Evolutionary conservation across 2,329 filamentous ascomycete genomes (phyloP).

Genomic region (Alternaria infectoria): DNA sequence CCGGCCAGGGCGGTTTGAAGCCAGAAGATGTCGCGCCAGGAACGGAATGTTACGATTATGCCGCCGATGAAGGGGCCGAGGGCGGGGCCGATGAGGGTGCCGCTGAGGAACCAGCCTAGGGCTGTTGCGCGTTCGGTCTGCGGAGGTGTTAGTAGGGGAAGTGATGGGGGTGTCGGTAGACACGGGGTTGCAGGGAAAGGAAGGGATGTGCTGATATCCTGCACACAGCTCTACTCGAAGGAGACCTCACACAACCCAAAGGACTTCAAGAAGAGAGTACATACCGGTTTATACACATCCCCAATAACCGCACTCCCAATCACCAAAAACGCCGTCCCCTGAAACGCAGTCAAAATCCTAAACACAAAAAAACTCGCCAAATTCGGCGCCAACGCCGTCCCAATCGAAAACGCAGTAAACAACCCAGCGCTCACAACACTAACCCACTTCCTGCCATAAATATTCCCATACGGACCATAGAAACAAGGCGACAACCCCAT

Average conservation of each 20-base stretch:
- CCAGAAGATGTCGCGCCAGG: constrained; percentile 80
- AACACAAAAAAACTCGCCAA: constrained; percentile 76
- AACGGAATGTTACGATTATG: constrained; percentile 75
- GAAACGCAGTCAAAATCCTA: constrained; percentile 74
- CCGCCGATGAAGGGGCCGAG: constrained; percentile 71
- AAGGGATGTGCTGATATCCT: too few species aligned
- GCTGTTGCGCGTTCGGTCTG: constrained; percentile 73
- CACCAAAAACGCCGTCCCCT: constrained; percentile 76
- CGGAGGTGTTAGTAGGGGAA: constrained; percentile 52
- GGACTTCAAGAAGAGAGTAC: too few species aligned
- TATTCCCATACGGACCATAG: constrained; percentile 70
- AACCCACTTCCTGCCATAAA: constrained; percentile 59
- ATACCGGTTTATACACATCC: constrained; percentile 55
- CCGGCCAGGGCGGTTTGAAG: constrained; percentile 73
- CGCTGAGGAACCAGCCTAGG: constrained; percentile 74
- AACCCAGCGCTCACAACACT: constrained; percentile 66
- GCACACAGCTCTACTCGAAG: too few species aligned
- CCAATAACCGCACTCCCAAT: constrained; percentile 74
- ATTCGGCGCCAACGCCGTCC: constrained; percentile 74
- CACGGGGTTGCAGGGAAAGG: too few species aligned
- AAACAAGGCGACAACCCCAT: constrained; percentile 70
- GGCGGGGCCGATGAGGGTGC: constrained; percentile 71
- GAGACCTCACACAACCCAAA: too few species aligned
- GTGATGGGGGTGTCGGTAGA: not conserved
- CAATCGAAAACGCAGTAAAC: constrained; percentile 73